These are phyloP conservation scores for Liriodendron chinense DNA, from an alignment of 164 flowering plant genomes.

Conservation along the genomic window DNA sequence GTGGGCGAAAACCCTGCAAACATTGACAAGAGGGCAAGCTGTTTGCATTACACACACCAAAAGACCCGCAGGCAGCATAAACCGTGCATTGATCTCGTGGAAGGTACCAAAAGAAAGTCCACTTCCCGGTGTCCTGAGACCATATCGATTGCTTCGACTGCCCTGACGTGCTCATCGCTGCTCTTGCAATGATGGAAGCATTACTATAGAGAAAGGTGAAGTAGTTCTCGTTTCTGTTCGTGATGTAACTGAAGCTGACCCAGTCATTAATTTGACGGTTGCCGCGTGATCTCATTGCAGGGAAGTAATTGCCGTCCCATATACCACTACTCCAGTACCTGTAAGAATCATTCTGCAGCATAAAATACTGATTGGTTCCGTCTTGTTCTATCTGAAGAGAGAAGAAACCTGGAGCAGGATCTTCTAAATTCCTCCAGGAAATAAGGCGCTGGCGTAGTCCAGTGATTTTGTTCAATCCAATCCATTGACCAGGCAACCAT, in stretches of 20 bases:
- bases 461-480: slow-evolving; percentile 34
- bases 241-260: slow-evolving; percentile 9
- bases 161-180: background rate
- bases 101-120: background rate
- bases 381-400: slow-evolving; percentile 41
- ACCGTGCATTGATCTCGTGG: background rate
- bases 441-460: slow-evolving; percentile 27
- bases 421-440: slow-evolving; percentile 58
- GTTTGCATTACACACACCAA: slow-evolving; percentile 16
- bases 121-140: slow-evolving; percentile 8
- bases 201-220: background rate
- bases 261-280: background rate
- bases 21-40: slow-evolving; percentile 12
- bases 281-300: slow-evolving; percentile 23
- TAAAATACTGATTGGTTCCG: slow-evolving; percentile 19
- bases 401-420: slow-evolving; percentile 61
- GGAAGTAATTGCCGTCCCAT: slow-evolving; percentile 17
- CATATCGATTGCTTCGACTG: background rate
- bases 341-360: slow-evolving; percentile 3
- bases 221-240: background rate
- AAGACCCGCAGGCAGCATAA: slow-evolving; percentile 5
- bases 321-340: slow-evolving; percentile 2
- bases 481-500: slow-evolving; percentile 55
- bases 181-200: background rate
- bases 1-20: slow-evolving; percentile 15